phyloP scores from a whole-genome alignment of 441 rosid genomes.

The Populus hybrid region DNA sequence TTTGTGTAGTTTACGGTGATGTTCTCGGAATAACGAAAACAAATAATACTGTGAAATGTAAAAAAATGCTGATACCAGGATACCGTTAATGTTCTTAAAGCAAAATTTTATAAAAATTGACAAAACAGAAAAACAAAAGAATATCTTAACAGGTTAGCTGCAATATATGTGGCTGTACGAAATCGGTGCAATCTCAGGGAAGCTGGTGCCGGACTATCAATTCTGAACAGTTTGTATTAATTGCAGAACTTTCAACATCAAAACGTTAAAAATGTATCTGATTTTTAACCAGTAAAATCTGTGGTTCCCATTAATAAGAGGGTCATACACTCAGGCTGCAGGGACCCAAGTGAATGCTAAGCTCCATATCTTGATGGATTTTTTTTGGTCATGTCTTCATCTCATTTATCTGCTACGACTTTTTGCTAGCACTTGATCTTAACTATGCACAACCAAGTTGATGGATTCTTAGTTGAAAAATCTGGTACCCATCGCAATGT shows the following conservation, averaged over 20 bases:
- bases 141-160: background rate
- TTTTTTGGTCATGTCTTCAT: background rate
- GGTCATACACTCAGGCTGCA: background rate
- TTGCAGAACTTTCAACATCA: background rate
- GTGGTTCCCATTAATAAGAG: background rate
- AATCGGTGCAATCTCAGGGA: background rate
- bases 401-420: background rate
- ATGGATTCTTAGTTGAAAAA: background rate
- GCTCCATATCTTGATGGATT: background rate
- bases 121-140: too few relatives aligned
- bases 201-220: background rate
- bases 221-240: background rate
- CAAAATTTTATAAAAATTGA: too few relatives aligned
- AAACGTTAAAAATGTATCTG: fast-evolving
- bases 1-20: too few relatives aligned
- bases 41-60: too few relatives aligned
- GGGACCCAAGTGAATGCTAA: background rate
- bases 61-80: too few relatives aligned
- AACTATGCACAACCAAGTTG: background rate
- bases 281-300: background rate
- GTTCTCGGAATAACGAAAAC: too few relatives aligned
- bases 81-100: too few relatives aligned
- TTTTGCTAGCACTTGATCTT: background rate
- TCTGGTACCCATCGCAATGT: background rate
- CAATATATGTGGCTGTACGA: background rate